Conservation (phyloP, 1,284 basidiomycete genomes). For the Austroboletus novae-zelandiae region DNA sequence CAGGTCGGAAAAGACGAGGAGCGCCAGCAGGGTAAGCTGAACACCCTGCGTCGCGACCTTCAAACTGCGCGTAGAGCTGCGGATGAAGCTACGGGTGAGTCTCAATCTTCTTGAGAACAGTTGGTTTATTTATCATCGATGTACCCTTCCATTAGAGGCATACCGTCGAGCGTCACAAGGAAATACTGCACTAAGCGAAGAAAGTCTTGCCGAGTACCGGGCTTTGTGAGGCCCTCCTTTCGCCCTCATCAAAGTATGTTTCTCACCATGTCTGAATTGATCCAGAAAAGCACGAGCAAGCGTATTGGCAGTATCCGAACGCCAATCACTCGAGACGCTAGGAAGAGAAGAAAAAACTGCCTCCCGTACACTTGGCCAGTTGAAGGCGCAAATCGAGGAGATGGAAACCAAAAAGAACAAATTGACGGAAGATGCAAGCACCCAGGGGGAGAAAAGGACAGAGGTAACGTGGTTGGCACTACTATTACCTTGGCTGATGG, state of each 20-base stretch:
- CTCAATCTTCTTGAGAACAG: not conserved
- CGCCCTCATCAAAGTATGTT: not conserved
- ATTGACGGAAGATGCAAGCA: constrained; percentile 58
- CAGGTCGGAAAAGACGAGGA: constrained; percentile 70
- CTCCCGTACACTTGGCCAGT: constrained; percentile 62
- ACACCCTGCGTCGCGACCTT: constrained; percentile 62
- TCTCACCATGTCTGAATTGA: constrained; percentile 7
- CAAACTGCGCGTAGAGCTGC: constrained; percentile 68
- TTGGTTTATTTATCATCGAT: constrained; percentile 1
- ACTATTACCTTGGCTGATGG: constrained; percentile 1
- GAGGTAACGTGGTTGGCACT: constrained; percentile 44
- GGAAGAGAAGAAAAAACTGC: constrained; percentile 82
- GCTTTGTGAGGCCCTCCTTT: constrained; percentile 56
- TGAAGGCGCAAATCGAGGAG: constrained; percentile 67
- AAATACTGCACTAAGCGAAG: constrained; percentile 79
- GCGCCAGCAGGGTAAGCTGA: constrained; percentile 62
- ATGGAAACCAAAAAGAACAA: constrained; percentile 61
- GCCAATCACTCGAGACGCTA: constrained; percentile 81
- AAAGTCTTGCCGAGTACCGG: constrained; percentile 87
- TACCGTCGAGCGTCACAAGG: constrained; percentile 72
- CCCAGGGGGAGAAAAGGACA: constrained; percentile 54
- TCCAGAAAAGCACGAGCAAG: constrained; percentile 75
- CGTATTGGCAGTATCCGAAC: constrained; percentile 79
- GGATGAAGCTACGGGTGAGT: constrained; percentile 71
- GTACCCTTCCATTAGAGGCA: constrained; percentile 54